phyloP scores from a whole-genome alignment of 139 green algal species.

The Coelastrella sp. region DNA sequence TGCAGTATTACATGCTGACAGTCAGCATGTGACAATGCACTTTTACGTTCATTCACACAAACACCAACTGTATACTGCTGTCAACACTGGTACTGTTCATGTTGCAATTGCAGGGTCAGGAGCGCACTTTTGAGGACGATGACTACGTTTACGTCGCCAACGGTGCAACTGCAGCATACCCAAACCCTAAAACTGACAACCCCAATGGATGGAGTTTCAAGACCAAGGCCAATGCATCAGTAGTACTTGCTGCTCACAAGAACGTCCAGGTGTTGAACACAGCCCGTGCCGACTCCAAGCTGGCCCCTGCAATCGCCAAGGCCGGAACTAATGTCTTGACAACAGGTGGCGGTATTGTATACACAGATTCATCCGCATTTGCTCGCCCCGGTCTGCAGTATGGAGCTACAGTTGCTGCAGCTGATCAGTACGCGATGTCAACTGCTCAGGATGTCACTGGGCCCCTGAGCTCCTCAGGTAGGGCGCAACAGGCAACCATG shows the following conservation, averaged over 20 bases:
- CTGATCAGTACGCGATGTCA: constrained; percentile 2
- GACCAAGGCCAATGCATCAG: neutral
- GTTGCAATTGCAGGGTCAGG: neutral
- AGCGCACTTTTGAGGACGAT: neutral
- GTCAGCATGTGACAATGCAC: too few species aligned
- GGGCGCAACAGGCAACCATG: neutral
- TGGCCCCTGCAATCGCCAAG: constrained; percentile 21
- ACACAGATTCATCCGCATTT: neutral
- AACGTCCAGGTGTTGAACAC: neutral
- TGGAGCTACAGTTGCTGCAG: neutral
- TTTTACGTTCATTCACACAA: neutral
- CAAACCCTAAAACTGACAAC: neutral
- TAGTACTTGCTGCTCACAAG: neutral
- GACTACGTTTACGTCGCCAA: neutral
- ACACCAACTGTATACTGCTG: neutral
- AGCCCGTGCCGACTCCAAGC: neutral
- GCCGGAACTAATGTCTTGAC: constrained; percentile 11
- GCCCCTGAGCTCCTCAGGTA: neutral
- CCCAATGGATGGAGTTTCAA: constrained; percentile 25
- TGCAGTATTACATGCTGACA: too few species aligned
- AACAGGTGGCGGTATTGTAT: neutral
- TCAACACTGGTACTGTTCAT: neutral
- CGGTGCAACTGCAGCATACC: constrained; percentile 6
- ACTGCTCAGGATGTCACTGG: neutral
- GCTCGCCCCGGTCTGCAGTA: constrained; percentile 31